phyloP scores from a whole-genome alignment of 2,329 filamentous ascomycete genomes.

The Albifimbria verrucaria region DNA sequence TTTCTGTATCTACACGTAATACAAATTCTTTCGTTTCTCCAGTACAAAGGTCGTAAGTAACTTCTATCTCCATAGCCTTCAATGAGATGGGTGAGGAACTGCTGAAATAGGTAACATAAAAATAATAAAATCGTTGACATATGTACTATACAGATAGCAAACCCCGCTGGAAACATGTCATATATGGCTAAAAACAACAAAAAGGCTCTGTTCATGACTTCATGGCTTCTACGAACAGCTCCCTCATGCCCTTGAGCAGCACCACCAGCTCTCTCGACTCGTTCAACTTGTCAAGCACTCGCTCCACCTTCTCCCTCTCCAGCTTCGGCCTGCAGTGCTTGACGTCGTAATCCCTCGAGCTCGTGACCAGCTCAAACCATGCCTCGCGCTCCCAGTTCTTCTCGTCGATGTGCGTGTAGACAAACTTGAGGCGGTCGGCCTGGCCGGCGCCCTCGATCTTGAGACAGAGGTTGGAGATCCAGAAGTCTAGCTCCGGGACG shows the following conservation, averaged over 20 bases:
- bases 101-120: no score
- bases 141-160: no score
- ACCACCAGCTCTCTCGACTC: conserved; percentile 71
- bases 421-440: conserved; percentile 83
- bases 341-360: conserved; percentile 80
- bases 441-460: conserved; percentile 84
- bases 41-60: no score
- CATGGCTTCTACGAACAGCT: conserved; percentile 69
- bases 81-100: no score
- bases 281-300: conserved; percentile 75
- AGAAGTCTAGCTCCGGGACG: conserved; percentile 90
- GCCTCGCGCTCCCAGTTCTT: conserved; percentile 84
- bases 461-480: conserved; percentile 87
- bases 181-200: no score
- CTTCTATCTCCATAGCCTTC: no score
- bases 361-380: conserved; percentile 88
- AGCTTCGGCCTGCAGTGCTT: conserved; percentile 78
- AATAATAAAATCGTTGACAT: no score
- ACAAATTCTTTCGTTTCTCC: no score
- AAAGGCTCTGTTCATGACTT: conserved; percentile 37
- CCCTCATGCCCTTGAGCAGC: conserved; percentile 79
- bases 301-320: conserved; percentile 73
- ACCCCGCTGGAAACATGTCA: no score
- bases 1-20: no score
- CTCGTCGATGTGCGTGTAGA: conserved; percentile 84